Base-by-base conservation (phyloP, 495 filamentous ascomycete species). In the Penicillium malachiteum region DNA sequence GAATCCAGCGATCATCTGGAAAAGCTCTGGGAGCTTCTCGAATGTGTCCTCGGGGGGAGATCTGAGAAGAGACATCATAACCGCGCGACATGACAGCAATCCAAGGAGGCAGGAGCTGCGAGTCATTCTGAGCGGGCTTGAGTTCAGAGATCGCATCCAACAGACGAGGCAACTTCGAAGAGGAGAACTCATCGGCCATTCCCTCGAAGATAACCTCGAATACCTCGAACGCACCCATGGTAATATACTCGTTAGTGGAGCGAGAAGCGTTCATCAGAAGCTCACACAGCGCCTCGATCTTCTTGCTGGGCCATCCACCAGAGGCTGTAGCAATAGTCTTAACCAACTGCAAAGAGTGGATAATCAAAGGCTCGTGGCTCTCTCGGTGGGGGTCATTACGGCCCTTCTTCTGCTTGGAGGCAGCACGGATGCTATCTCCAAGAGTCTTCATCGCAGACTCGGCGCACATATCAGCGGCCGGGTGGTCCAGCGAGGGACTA, bases 221-320 rank as follows among this genome's bases (percentile, higher is more conserved):
- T 6, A 97, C 88, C 57, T 96, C 92, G 64, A 98, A 97, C 3
- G 93, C 91, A 16, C 90, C 86, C 86, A 96, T 91, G 43, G 90
- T 95, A 71, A 98, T 87, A 68, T 90, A 96, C 68, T 97, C 91
- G 69, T 94, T 97, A 66, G 81, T 94, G 12, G 89, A 89, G 58
- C 82, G 84, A 1, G 94, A 92, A 35, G 96, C 93, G 54, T 83
- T 84, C 65, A 98, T 87, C 52, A 98, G 75, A 35, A 92, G 71
- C 66, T 96, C 91, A 68, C 92, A 96, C 34, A 98, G 80, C 5
- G 84, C 72, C 73, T 98, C 94, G 45, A 97, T 92, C 72, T 95
- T 95, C 77, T 87, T 88, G 72, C 87, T 95, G n/a, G 94, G 94
- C 95, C 95, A 98, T 44, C 95, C 93, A 43, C 90, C 88, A 49